Evolutionary conservation across 352 stramenopile genomes (phyloP).

Genomic region (Phytophthora ramorum): DNA sequence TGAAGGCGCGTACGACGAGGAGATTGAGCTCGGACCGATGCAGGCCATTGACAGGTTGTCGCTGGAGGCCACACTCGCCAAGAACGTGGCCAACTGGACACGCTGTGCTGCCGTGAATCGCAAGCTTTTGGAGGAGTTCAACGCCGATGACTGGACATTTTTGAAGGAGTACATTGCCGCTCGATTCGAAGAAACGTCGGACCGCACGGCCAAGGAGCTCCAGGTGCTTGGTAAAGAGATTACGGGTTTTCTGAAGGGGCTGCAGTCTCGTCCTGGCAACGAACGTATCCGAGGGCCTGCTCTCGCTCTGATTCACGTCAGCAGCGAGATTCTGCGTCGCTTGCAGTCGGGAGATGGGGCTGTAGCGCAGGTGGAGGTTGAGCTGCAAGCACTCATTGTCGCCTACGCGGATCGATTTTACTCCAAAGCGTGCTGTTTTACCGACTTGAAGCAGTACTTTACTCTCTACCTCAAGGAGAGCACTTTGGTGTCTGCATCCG

Average conservation of each 20-base stretch:
- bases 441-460: conserved; percentile 85
- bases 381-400: conserved; percentile 57
- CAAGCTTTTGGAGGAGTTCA: conserved; percentile 70
- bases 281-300: conserved; percentile 67
- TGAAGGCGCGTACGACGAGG: conserved; percentile 79
- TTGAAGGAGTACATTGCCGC: conserved; percentile 69
- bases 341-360: conserved; percentile 33
- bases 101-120: conserved; percentile 63
- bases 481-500: conserved; percentile 36
- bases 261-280: conserved; percentile 59
- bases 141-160: conserved; percentile 88
- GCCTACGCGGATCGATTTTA: conserved; percentile 75
- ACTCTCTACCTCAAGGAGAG: conserved; percentile 48
- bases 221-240: conserved; percentile 40
- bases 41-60: conserved; percentile 77
- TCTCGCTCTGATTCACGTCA: conserved; percentile 71
- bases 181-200: conserved; percentile 44
- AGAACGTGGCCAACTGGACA: conserved; percentile 55
- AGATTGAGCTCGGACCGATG: conserved; percentile 87
- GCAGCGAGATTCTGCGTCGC: conserved; percentile 51
- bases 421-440: conserved; percentile 88
- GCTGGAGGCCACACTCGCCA: conserved; percentile 71
- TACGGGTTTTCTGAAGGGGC: conserved; percentile 45
- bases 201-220: conserved; percentile 18
- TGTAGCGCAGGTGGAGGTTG: conserved; percentile 44